Evolutionary conservation across 306 rosid species (phyloP), one percentile per base, ranked within the genome.

Genomic region (Mimosa bimucronata): DNA sequence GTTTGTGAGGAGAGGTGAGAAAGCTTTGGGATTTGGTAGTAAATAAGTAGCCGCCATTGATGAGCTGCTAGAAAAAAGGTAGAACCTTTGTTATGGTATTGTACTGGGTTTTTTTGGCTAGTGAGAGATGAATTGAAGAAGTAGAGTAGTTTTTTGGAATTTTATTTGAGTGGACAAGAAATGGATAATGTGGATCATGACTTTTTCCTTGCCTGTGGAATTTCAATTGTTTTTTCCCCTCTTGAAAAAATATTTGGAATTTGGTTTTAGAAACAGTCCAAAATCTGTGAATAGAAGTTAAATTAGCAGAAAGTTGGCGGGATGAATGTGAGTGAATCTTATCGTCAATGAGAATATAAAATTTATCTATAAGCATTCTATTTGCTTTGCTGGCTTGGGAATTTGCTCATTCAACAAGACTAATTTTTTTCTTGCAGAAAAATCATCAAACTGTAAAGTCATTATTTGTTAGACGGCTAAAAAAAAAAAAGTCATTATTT

Each of bases 121-220:
- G 13, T 18, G 62, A 66, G 50, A 73, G 37, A 45, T 64, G 75
- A 68, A 55, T 18, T 12, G 30, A 83, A 13, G 23, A 21, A 21
- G 67, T 23, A 19, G n/a, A n/a, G n/a, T n/a, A n/a, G n/a, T 3
- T 42, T 25, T 67, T 77, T 58, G 61, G 29, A 72, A 9, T 80
- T 66, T 81, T 83, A 83, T 74, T 82, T 82, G 92, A 82, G 94
- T 90, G 98, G 98, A 92, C 85, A 86, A 62, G 82, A 44, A 82
- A 83, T 84, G 96, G 97, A 94, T 94, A 94, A 67, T 88, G 97
- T 83, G 90, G 90, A 85, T 71, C 84, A 85, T 45, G 58, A 28
- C 12, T 3, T 61, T 61, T 61, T 61, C 14, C 5, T 28, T 9
- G 10, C 67, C 9, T 28, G n/a, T 12, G 67, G n/a, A 19, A 61